Conservation (phyloP, 305 asterid species). For the Solanum hybrid region DNA sequence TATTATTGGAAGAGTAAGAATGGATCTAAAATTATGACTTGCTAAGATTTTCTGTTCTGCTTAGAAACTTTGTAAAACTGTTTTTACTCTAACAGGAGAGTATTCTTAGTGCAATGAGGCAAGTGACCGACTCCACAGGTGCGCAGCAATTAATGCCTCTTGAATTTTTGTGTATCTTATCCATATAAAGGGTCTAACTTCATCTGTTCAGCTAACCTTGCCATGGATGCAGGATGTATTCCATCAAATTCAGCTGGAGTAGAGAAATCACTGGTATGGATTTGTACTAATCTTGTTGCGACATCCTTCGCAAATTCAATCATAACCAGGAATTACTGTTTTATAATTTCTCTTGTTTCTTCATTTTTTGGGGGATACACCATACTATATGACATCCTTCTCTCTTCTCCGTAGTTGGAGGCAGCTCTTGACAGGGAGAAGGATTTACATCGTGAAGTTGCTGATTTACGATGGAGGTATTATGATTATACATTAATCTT, state of each 20-base stretch:
- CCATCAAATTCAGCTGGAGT: constrained; percentile 21
- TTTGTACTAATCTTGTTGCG: not conserved
- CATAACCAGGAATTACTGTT: not conserved
- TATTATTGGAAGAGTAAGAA: constrained; percentile 69
- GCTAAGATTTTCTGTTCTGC: not conserved
- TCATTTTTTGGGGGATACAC: not conserved
- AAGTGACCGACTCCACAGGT: constrained; percentile 58
- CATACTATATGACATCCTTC: not conserved
- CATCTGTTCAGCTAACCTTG: constrained; percentile 14
- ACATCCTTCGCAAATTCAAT: not conserved
- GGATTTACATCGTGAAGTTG: constrained; percentile 60
- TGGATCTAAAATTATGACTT: constrained; percentile 7
- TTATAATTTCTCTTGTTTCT: not conserved
- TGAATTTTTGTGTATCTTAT: not conserved
- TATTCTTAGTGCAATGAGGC: constrained; percentile 67
- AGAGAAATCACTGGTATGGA: constrained; percentile 65
- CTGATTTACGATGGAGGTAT: constrained; percentile 77
- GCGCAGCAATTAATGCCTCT: constrained; percentile 14
- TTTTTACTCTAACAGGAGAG: constrained; percentile 40
- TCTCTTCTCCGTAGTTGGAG: constrained; percentile 48
- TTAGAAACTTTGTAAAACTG: constrained; percentile 2
- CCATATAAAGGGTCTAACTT: constrained; percentile 3
- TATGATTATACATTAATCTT: not conserved
- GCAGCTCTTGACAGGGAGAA: constrained; percentile 75
- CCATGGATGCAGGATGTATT: constrained; percentile 37